A percentile compares a stretch with the other conserved stretches of the same genome.
Conservation (phyloP, 257 asterid species). For the Agastache rugosa region DNA sequence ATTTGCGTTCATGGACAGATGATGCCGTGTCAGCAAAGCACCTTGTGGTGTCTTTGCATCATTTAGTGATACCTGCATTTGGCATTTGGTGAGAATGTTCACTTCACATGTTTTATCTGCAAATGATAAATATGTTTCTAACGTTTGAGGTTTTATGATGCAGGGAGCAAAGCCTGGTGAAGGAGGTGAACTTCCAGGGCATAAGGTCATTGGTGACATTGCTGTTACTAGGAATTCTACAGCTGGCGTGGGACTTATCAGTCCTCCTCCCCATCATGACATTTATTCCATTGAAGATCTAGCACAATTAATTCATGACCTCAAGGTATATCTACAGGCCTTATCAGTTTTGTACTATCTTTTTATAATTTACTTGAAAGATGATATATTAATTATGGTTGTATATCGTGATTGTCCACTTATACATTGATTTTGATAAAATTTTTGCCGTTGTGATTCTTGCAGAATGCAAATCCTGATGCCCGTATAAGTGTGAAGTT, state of each 20-base stretch:
- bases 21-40: conserved; percentile 60
- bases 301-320: conserved; percentile 97
- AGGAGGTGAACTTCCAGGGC: conserved; percentile 99
- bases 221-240: conserved; percentile 98
- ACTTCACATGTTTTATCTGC: conserved; percentile 32
- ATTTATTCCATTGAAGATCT: conserved; percentile 98
- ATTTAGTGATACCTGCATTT: conserved; percentile 57
- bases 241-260: conserved; percentile 97
- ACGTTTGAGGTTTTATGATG: conserved; percentile 41
- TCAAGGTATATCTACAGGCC: conserved; percentile 61
- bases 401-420: background rate
- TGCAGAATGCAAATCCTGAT: conserved; percentile 90
- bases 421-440: conserved; percentile 6
- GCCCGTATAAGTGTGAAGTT: conserved; percentile 98
- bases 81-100: conserved; percentile 60
- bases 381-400: conserved; percentile 7
- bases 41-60: conserved; percentile 70
- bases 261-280: conserved; percentile 99
- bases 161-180: conserved; percentile 99
- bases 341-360: background rate
- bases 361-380: background rate
- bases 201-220: conserved; percentile 97
- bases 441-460: conserved; percentile 4
- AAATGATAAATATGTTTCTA: conserved; percentile 23
- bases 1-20: conserved; percentile 65